Conservation (phyloP, 805 yeast genomes). For the Candida morakotiae region DNA sequence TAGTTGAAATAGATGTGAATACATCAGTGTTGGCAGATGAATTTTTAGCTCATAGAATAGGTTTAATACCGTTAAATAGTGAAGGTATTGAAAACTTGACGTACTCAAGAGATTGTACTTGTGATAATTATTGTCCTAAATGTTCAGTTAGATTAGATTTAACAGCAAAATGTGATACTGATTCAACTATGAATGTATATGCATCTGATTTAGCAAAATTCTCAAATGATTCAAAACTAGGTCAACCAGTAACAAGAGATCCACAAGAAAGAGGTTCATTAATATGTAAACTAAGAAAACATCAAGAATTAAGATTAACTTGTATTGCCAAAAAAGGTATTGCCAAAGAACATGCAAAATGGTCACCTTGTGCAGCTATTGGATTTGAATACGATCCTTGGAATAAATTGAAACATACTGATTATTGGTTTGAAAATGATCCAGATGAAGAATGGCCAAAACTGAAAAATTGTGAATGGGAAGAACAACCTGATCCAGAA, state of each 20-base stretch:
- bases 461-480: conserved; percentile 86
- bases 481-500: conserved; percentile 87
- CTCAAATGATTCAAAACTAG: conserved; percentile 49
- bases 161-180: conserved; percentile 86
- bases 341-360: conserved; percentile 96
- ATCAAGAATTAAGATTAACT: conserved; percentile 82
- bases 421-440: conserved; percentile 91
- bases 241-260: conserved; percentile 83
- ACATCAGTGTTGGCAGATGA: conserved; percentile 97
- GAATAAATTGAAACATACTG: conserved; percentile 95
- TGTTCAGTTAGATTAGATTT: conserved; percentile 86
- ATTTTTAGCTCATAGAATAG: conserved; percentile 90
- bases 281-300: conserved; percentile 84
- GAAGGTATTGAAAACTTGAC: conserved; percentile 78
- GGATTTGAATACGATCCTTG: conserved; percentile 99
- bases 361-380: conserved; percentile 95
- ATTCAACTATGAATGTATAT: conserved; percentile 83
- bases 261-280: conserved; percentile 78
- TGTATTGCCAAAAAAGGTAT: conserved; percentile 98
- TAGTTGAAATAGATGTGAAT: conserved; percentile 89
- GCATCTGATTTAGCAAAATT: conserved; percentile 65
- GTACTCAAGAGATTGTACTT: conserved; percentile 93
- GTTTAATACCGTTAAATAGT: conserved; percentile 84
- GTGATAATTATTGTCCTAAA: conserved; percentile 95
- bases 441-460: conserved; percentile 92